Evolutionary conservation across 768 basidiomycete genomes (phyloP).

Genomic region (Mycena kentingensis): DNA sequence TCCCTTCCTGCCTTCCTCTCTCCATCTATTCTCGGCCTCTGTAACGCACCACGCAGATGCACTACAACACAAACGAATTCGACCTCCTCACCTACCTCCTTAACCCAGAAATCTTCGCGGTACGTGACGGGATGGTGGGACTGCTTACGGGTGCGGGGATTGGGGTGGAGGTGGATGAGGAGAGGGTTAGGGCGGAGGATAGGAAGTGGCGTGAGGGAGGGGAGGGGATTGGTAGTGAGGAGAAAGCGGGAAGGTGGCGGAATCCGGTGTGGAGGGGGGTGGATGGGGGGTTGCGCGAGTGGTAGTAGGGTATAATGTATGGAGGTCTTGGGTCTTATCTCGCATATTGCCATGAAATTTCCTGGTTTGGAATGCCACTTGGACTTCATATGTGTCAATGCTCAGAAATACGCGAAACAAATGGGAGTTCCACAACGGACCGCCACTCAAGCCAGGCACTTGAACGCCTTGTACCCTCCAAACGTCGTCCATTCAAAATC

Average conservation of each 20-base stretch:
- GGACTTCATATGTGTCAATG: no score
- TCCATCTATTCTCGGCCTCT: neutral
- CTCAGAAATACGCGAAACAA: no score
- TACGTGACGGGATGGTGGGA: slow-evolving; percentile 54
- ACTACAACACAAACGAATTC: slow-evolving; percentile 58
- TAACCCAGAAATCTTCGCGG: slow-evolving; percentile 53
- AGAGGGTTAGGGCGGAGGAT: slow-evolving; percentile 39
- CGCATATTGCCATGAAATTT: no score
- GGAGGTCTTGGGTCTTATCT: no score
- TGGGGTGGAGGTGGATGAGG: slow-evolving; percentile 64
- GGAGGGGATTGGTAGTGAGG: no score
- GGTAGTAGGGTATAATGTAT: slow-evolving; percentile 28
- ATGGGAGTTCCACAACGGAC: no score
- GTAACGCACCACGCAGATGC: slow-evolving; percentile 46
- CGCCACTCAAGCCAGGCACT: no score
- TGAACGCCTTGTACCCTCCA: no score
- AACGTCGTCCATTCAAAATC: slow-evolving; percentile 33
- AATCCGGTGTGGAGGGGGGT: slow-evolving; percentile 43
- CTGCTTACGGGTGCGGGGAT: slow-evolving; percentile 56
- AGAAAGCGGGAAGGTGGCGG: slow-evolving; percentile 41
- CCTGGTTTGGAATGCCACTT: no score
- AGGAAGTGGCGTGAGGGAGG: slow-evolving; percentile 20
- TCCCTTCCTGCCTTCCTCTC: neutral
- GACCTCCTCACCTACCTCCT: slow-evolving; percentile 64
- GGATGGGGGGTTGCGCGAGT: slow-evolving; percentile 44